A percentile compares a stretch with the other conserved stretches of the same genome.
Conservation (phyloP, 352 stramenopile species). For the Globisporangium rhizosaccharum region DNA sequence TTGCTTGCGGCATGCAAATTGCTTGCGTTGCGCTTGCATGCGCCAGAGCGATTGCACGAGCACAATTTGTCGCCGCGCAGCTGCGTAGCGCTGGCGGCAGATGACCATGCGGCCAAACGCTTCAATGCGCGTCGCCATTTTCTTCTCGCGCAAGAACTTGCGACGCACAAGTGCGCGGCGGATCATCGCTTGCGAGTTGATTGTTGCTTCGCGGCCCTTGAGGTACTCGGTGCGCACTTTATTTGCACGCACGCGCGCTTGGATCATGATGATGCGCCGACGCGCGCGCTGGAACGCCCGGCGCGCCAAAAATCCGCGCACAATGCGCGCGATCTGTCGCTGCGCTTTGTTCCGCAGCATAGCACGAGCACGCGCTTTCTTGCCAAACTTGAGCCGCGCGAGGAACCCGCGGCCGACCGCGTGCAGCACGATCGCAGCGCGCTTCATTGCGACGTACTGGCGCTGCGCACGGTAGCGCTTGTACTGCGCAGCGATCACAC, state of each 20-base stretch:
- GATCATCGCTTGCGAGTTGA: slow-evolving; percentile 88
- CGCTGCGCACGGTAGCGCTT: slow-evolving; percentile 58
- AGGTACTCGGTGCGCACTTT: slow-evolving; percentile 84
- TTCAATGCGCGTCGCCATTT: slow-evolving; percentile 84
- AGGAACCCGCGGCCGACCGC: slow-evolving; percentile 74
- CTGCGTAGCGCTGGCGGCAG: slow-evolving; percentile 53
- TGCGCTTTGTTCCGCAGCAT: slow-evolving; percentile 75
- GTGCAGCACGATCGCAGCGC: slow-evolving; percentile 70
- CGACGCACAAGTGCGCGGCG: slow-evolving; percentile 68
- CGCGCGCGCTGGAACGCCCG: slow-evolving; percentile 45
- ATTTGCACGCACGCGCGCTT: slow-evolving; percentile 81
- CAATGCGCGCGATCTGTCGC: slow-evolving; percentile 64
- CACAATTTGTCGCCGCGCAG: slow-evolving; percentile 64
- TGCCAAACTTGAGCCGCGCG: slow-evolving; percentile 82
- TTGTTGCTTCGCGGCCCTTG: slow-evolving; percentile 81
- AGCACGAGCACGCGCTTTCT: slow-evolving; percentile 74
- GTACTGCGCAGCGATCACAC: slow-evolving; percentile 68
- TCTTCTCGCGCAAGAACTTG: slow-evolving; percentile 78
- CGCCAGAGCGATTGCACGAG: slow-evolving; percentile 76
- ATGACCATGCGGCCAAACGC: slow-evolving; percentile 83
- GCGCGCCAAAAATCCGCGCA: slow-evolving; percentile 65
- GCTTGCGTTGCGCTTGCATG: slow-evolving; percentile 60
- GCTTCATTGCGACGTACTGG: slow-evolving; percentile 67
- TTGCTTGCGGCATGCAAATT: slow-evolving; percentile 37
- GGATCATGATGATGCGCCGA: slow-evolving; percentile 80